A percentile compares a stretch with the other conserved stretches of the same genome.
Conservation (phyloP, 73 alveolate genomes). For the Stentor roeselii region DNA sequence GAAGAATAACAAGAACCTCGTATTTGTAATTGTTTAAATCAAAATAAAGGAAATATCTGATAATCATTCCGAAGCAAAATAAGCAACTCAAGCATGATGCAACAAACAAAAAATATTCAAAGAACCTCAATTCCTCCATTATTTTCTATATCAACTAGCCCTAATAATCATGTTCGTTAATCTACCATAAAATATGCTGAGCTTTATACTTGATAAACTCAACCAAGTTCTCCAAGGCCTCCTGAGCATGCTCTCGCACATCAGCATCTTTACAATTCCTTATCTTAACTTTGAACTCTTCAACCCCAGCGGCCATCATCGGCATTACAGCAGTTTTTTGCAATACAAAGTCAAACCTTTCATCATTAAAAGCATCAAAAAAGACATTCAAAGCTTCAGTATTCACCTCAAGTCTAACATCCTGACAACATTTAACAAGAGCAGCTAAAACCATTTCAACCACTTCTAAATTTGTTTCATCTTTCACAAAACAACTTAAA, state of each 20-base stretch:
- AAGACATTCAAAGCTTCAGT: conserved; percentile 9
- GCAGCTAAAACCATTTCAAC: background rate
- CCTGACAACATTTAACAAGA: background rate
- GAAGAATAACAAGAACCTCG: too few species aligned
- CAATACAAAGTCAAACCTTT: background rate
- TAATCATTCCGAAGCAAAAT: too few species aligned
- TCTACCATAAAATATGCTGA: too few species aligned
- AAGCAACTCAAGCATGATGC: too few species aligned
- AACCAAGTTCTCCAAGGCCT: conserved; percentile 16
- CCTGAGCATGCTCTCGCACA: background rate
- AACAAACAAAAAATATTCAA: too few species aligned
- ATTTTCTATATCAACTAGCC: too few species aligned
- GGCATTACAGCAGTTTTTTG: background rate
- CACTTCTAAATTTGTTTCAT: background rate
- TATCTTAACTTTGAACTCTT: background rate
- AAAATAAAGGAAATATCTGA: too few species aligned
- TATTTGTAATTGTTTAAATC: too few species aligned
- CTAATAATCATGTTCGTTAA: too few species aligned
- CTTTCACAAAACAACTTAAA: background rate
- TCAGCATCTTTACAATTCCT: background rate
- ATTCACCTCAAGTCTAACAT: background rate
- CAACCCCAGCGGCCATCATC: background rate
- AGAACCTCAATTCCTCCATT: too few species aligned
- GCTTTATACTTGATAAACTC: conserved; percentile 15
- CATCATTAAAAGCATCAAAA: conserved; percentile 18